Conservation (phyloP, 371 early-diverging fungal genomes). For the Zopfochytrium polystomum region DNA sequence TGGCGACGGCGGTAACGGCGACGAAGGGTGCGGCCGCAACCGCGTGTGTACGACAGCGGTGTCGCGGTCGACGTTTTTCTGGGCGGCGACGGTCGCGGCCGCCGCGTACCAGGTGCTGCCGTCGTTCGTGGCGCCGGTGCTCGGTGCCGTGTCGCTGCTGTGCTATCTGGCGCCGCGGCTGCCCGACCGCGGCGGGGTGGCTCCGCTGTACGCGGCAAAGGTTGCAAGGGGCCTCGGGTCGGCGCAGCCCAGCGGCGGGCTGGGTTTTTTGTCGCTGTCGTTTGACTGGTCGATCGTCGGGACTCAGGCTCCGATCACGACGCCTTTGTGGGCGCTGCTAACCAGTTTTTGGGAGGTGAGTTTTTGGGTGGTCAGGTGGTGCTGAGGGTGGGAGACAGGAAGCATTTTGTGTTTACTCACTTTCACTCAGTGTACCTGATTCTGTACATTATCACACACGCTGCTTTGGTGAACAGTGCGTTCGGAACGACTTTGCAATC, state of each 20-base stretch:
- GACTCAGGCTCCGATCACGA: conserved; percentile 18
- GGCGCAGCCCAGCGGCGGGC: background rate
- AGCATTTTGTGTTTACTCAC: background rate
- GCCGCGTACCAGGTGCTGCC: conserved; percentile 77
- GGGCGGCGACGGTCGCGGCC: conserved; percentile 31
- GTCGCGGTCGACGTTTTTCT: conserved; percentile 61
- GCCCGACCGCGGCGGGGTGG: too few relatives aligned
- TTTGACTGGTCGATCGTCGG: conserved; percentile 19
- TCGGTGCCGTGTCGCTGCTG: conserved; percentile 68
- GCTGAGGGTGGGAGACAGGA: background rate
- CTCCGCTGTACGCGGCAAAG: background rate
- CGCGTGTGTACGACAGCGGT: too few relatives aligned
- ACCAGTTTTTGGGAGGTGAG: conserved; percentile 41
- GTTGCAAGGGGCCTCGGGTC: background rate
- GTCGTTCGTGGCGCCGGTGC: conserved; percentile 57
- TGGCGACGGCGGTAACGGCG: background rate
- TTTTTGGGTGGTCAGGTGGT: background rate
- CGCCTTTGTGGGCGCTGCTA: conserved; percentile 61
- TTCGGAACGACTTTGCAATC: conserved; percentile 22
- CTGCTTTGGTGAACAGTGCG: conserved; percentile 14
- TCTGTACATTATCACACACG: conserved; percentile 11
- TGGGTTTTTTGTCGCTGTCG: conserved; percentile 62
- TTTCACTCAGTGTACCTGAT: conserved; percentile 10
- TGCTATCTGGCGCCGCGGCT: conserved; percentile 56
- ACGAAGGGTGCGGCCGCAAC: too few relatives aligned